Evolutionary conservation across 805 yeast species (phyloP).

Genomic region (Kluyveromyces aestuarii): DNA sequence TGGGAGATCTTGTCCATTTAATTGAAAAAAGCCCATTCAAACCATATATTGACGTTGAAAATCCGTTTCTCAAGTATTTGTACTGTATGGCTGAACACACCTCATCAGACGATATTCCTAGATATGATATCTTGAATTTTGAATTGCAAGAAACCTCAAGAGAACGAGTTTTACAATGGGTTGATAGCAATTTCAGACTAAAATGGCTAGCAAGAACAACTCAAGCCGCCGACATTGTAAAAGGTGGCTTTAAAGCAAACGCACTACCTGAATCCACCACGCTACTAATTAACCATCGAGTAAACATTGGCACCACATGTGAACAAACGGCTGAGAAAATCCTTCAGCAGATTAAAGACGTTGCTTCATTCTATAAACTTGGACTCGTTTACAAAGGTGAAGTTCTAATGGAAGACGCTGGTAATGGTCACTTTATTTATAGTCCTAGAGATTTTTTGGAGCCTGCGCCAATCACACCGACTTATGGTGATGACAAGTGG

Average conservation of each 20-base stretch:
- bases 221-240: slow-evolving; percentile 47
- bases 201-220: slow-evolving; percentile 31
- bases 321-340: slow-evolving; percentile 30
- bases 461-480: slow-evolving; percentile 47
- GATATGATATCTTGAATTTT: neutral
- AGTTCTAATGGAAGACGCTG: slow-evolving; percentile 22
- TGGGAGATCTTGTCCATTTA: slow-evolving; percentile 42
- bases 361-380: slow-evolving; percentile 36
- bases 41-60: slow-evolving; percentile 36
- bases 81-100: slow-evolving; percentile 53
- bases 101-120: neutral
- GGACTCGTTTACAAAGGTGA: slow-evolving; percentile 34
- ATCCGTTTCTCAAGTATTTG: slow-evolving; percentile 46
- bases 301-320: slow-evolving; percentile 37
- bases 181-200: slow-evolving; percentile 28
- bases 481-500: slow-evolving; percentile 38
- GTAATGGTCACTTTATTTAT: slow-evolving; percentile 36
- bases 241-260: slow-evolving; percentile 52
- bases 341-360: slow-evolving; percentile 23
- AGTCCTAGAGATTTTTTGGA: slow-evolving; percentile 26
- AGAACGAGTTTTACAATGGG: slow-evolving; percentile 1
- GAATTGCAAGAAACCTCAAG: slow-evolving; percentile 7
- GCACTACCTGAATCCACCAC: slow-evolving; percentile 49
- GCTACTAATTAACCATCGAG: slow-evolving; percentile 42
- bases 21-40: slow-evolving; percentile 49